Evolutionary conservation across 176 grass and related monocot genomes (phyloP), one percentile per base, ranked within the genome.

Genomic region (Themeda triandra): DNA sequence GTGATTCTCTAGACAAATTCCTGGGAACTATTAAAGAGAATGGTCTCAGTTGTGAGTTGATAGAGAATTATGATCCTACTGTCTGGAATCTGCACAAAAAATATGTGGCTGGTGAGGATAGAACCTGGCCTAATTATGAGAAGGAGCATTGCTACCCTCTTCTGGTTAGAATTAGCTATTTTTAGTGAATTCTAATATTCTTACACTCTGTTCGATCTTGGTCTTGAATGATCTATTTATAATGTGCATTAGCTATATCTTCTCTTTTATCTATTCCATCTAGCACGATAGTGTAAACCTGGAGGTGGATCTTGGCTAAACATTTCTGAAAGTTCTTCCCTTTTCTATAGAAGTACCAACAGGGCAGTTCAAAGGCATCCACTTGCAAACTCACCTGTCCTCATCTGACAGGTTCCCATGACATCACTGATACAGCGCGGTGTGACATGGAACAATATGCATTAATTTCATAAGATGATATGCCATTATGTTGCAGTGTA

Each of bases 1-100:
- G 96, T n/a, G 86, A 99, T 83, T 96, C 96, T 68, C 74, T 99
- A 5, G 81, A 90, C 46, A 96, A 88, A 58, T 99, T 99, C 76
- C 31, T 96, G 39, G 77, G 81, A 60, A 86, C 42, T 73, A 77
- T 89, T 67, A 82, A 77, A 86, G 91, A 95, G 86, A 83, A 51
- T 71, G 89, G 84, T 35, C 83, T 99, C 68, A 59, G 79, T 21
- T 94, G 75, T 51, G 87, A 96, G 82, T 89, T 96, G 76, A 80
- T 94, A 71, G 91, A 99, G 69, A 95, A 94, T 33, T 96, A 99
- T 77, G 93, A 99, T 78, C 73, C 71, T 51, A 76, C 76, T 45
- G 75, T 99, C 36, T 96, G 93, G 93, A 88, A 71, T 82, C 72
- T 92, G 84, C 89, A 96, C 84, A 87, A 86, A 65, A 92, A 88